Conservation (phyloP, 306 rosid species). For the Purshia tridentata region DNA sequence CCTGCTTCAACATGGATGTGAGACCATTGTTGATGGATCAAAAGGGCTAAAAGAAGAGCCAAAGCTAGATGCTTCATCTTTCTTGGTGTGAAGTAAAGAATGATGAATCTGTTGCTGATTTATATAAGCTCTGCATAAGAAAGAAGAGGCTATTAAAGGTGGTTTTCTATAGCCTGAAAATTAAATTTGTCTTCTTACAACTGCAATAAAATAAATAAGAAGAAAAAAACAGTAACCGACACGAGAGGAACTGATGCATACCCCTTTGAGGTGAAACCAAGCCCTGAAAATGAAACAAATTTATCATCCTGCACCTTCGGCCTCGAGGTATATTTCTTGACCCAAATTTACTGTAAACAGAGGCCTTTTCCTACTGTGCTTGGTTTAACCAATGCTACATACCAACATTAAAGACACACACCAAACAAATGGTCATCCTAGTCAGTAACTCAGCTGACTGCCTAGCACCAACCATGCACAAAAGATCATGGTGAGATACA, state of each 20-base stretch:
- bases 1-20: conserved; percentile 49
- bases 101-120: conserved; percentile 17
- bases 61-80: conserved; percentile 58
- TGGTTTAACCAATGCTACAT: conserved; percentile 1
- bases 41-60: conserved; percentile 41
- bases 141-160: conserved; percentile 15
- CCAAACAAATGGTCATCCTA: not conserved
- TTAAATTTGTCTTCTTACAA: conserved; percentile 28
- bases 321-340: conserved; percentile 7
- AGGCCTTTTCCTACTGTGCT: not conserved
- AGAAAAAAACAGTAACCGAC: not conserved
- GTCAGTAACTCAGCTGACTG: not conserved
- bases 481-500: conserved; percentile 1
- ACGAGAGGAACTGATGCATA: not conserved
- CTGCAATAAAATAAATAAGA: conserved; percentile 6
- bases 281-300: not conserved
- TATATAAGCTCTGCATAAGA: not conserved
- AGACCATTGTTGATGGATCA: conserved; percentile 39
- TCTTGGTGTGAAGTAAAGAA: conserved; percentile 13
- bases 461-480: too few relatives aligned
- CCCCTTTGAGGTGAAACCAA: not conserved
- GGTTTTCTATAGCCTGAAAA: conserved; percentile 21
- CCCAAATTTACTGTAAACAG: not conserved
- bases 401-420: not conserved
- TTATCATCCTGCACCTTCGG: not conserved